Evolutionary conservation across 352 stramenopile species (phyloP), one percentile per base, ranked within the genome.

Genomic region (Globisporangium perplexum): DNA sequence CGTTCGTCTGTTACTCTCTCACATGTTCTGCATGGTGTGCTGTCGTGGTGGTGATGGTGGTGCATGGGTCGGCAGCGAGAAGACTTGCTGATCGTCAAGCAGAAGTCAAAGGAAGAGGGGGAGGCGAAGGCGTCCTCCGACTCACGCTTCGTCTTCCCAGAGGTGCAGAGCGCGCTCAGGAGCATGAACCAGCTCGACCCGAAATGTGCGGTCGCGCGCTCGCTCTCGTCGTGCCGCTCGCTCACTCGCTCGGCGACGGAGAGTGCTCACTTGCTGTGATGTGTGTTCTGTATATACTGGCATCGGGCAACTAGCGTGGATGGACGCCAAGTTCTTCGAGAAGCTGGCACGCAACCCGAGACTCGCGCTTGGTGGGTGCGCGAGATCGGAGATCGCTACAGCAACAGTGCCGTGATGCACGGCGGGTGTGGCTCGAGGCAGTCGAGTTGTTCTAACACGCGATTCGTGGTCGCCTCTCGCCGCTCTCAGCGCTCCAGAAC

Each of bases 161-260:
- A 93, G 56, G 82, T 93, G 30, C 82, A 93, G 48, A 65, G 72
- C 3, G 82, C 76, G 26, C 68, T 90, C 47, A 66, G 73, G 55
- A 71, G 65, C 50, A 71, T 86, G 64, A 65, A 77, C 33, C 68
- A 86, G 48, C 65, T 88, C 28, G 69, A 89, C 33, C 65, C 75
- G 2, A 87, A 89, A 57, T 73, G 76, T 92, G 57, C 26, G 26
- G 8, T 36, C 46, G 14, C 12, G 26, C 11, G 8, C 17, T 22
- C 50, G 39, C 26, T 43, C 10, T 11, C 24, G 12, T 36, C 23
- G 23, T 17, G 38, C 22, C 7, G 14, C 7, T 17, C 6, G 15
- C 26, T 24, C 30, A 31, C n/a, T 50, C 43, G n/a, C 26, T 6
- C 41, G n/a, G 18, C 17, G 12, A 14, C 7, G 18, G 17, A 44